Conservation (phyloP, 2,329 filamentous ascomycete species). For the Sclerotinia subarctica region DNA sequence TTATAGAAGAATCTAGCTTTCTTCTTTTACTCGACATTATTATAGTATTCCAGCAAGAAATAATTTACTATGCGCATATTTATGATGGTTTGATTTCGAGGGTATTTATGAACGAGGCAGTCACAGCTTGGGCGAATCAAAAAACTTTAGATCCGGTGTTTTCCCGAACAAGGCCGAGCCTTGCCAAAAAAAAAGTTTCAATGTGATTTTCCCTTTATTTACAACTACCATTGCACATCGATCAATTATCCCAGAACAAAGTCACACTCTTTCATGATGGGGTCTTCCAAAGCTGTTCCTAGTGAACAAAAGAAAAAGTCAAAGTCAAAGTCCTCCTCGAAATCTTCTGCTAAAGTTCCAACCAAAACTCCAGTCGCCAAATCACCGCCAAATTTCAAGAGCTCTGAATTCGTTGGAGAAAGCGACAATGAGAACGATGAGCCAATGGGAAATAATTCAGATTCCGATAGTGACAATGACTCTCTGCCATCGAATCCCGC, state of each 20-base stretch:
- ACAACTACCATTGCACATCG: constrained; percentile 3
- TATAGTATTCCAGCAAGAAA: not conserved
- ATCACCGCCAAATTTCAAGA: constrained; percentile 27
- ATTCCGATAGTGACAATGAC: constrained; percentile 30
- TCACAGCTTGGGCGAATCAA: constrained; percentile 11
- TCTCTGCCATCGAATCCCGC: constrained; percentile 26
- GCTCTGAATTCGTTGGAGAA: constrained; percentile 34
- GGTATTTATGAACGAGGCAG: not conserved
- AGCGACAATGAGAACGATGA: constrained; percentile 34
- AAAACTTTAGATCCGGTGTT: constrained; percentile 25
- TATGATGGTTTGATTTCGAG: not conserved
- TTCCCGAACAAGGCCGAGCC: constrained; percentile 19
- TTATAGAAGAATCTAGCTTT: constrained; percentile 42
- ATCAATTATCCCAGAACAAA: constrained; percentile 5
- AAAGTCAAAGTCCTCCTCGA: constrained; percentile 23
- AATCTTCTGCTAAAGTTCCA: constrained; percentile 11
- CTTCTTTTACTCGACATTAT: constrained; percentile 40
- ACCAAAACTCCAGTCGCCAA: constrained; percentile 10
- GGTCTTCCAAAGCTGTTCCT: constrained; percentile 27
- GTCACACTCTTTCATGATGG: constrained; percentile 18
- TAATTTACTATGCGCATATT: not conserved
- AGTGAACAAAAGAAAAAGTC: constrained; percentile 27
- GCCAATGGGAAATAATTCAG: constrained; percentile 22
- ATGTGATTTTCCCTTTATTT: constrained; percentile 13
- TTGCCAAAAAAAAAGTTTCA: constrained; percentile 26